Base-by-base conservation (phyloP, 2,329 filamentous ascomycete species). In the Apiospora saccharicola region DNA sequence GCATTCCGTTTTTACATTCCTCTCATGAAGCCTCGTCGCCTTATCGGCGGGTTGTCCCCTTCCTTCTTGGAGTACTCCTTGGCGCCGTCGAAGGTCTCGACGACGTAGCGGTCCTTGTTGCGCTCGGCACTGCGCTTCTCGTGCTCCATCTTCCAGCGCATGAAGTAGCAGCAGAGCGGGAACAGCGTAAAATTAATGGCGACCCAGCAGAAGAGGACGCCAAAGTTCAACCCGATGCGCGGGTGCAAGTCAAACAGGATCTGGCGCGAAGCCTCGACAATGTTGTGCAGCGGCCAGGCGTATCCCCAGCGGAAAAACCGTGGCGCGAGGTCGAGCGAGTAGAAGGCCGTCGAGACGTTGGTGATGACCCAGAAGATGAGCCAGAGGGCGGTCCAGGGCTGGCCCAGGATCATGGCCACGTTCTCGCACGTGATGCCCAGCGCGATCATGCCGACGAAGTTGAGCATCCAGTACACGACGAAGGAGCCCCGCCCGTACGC, bases 281-380 rank as follows among this genome's bases (percentile, higher is more conserved):
- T 85, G 51, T 89, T 86, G 78, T 91, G 88, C 71, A 92, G 79
- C 12, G 90, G 90, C 88, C 90, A 90, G 0, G 86, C 90, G 77
- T 90, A 90, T 0, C 89, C 90, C 88, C 89, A 92, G 2, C 80
- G 78, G 77, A 90, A 93, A 76, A 92, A 92, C 0, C 79, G 81
- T 0, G 89, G 87, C 1, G 88, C 86, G 34, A 92, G 81, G 37
- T 90, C 88, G 61, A 92, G 82, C 4, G 87, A 81, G 78, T 92
- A 90, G 75, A 92, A 91, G 0, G 85, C 81, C 0, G 89, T 91
- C 0, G 85, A 83, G 0, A 92, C 89, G 76, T 93, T 93, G 8
- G 88, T 87, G 71, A 92, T 90, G 57, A 92, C 89, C 90, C 89
- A 91, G 76, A 91, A 92, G 71, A 92, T 91, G 1, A 93, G 80